Evolutionary conservation across 768 basidiomycete genomes (phyloP).

Genomic region (Tremella mesenterica): DNA sequence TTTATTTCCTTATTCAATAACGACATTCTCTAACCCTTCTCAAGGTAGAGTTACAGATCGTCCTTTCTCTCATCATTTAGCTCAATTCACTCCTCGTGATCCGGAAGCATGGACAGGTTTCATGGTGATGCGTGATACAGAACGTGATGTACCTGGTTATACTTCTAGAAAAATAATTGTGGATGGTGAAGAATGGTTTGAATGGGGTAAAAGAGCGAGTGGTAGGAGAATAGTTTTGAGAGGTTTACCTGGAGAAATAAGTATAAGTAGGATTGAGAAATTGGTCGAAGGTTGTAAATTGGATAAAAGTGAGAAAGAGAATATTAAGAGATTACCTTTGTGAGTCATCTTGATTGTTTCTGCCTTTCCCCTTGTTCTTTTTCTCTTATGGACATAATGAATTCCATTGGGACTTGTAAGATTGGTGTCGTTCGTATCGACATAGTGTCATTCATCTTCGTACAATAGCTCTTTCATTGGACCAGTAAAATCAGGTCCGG

Average conservation of each 20-base stretch:
- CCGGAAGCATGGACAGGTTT: background rate
- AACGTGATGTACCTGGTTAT: background rate
- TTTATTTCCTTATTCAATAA: background rate
- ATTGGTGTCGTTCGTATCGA: no score
- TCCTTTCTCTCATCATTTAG: no score
- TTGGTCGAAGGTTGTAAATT: background rate
- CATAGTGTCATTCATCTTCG: no score
- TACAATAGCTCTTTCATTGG: no score
- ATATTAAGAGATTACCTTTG: constrained; percentile 1
- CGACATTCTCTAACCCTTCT: no score
- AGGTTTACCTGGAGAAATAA: background rate
- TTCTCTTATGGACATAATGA: background rate
- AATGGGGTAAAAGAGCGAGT: background rate
- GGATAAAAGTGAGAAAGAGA: background rate
- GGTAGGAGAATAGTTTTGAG: background rate
- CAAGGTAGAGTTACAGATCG: no score
- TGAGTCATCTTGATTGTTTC: background rate
- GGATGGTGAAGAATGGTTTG: no score
- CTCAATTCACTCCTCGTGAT: background rate
- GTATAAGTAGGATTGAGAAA: background rate
- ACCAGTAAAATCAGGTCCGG: no score
- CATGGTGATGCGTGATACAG: background rate
- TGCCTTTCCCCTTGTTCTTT: background rate
- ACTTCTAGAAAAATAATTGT: no score
- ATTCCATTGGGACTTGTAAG: background rate